Evolutionary conservation across 2,329 filamentous ascomycete species (phyloP).

Genomic region (Aspergillus ochraceoroseus): DNA sequence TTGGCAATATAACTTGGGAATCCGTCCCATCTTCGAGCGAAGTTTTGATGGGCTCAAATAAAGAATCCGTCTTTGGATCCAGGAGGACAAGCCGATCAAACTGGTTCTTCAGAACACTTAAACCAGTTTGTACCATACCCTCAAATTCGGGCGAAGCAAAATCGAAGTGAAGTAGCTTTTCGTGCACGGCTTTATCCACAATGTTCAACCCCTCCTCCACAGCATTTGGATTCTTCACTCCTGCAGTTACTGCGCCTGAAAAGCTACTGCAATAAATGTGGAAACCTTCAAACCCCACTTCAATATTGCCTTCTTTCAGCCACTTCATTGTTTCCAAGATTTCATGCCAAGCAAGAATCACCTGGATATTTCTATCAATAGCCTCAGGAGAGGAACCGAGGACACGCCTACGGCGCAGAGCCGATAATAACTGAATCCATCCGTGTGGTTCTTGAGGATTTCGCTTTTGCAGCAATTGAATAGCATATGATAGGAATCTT

Average conservation of each 20-base stretch:
- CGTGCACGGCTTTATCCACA: conserved; percentile 20
- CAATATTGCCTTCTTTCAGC: conserved; percentile 34
- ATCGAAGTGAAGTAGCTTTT: conserved; percentile 9
- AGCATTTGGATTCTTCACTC: conserved; percentile 25
- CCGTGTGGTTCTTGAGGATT: conserved; percentile 29
- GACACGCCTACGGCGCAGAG: conserved; percentile 25
- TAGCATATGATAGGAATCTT: conserved; percentile 35
- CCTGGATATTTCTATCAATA: conserved; percentile 26
- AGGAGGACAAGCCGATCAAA: conserved; percentile 37
- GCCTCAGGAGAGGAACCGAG: conserved; percentile 17
- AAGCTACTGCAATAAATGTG: conserved; percentile 36
- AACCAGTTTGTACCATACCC: conserved; percentile 30
- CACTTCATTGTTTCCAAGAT: conserved; percentile 29
- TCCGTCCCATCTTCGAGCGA: conserved; percentile 11
- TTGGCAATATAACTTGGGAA: conserved; percentile 25
- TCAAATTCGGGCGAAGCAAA: conserved; percentile 20
- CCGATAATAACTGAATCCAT: conserved; percentile 38
- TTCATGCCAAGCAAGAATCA: conserved; percentile 40
- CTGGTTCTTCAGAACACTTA: conserved; percentile 32
- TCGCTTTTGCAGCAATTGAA: conserved; percentile 32
- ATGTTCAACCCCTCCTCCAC: conserved; percentile 27
- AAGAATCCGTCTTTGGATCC: conserved; percentile 20
- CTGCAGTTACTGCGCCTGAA: conserved; percentile 33
- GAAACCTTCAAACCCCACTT: conserved; percentile 33
- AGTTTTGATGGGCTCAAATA: conserved; percentile 22